These are phyloP conservation scores for Neurospora cerealis DNA, from an alignment of 495 filamentous ascomycete species.

Conservation along the genomic window DNA sequence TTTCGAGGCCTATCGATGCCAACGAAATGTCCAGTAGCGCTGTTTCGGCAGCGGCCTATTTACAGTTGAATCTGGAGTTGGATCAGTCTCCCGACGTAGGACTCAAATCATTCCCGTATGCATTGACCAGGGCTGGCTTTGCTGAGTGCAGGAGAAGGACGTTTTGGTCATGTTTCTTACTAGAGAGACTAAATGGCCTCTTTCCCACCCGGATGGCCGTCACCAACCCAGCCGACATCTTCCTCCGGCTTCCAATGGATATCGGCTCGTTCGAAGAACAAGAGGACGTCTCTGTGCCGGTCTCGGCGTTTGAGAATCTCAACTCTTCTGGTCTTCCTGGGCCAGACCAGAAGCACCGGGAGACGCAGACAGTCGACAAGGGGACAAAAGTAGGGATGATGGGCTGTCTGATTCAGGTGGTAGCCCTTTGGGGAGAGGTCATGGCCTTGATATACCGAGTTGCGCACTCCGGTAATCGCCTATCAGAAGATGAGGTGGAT, in stretches of 20 bases:
- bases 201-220: conserved; percentile 37
- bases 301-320: conserved; percentile 13
- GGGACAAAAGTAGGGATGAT: conserved; percentile 36
- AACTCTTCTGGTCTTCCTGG: background rate
- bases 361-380: background rate
- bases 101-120: conserved; percentile 41
- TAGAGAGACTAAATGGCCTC: conserved; percentile 53
- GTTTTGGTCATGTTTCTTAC: conserved; percentile 56
- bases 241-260: conserved; percentile 52
- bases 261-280: conserved; percentile 48
- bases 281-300: conserved; percentile 40
- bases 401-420: conserved; percentile 50
- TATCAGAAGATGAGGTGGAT: conserved; percentile 3
- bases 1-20: conserved; percentile 40
- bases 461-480: conserved; percentile 31
- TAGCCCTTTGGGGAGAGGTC: conserved; percentile 55
- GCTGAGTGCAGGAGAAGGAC: conserved; percentile 57
- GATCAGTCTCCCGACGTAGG: conserved; percentile 39
- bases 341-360: background rate
- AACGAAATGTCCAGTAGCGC: conserved; percentile 53
- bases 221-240: conserved; percentile 45
- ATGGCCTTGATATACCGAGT: conserved; percentile 47
- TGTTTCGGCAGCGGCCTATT: conserved; percentile 43
- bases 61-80: conserved; percentile 53
- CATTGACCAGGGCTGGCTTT: conserved; percentile 44